These are phyloP conservation scores for Sugiyamaella novakii DNA, from an alignment of 1,139 yeast species.

Conservation along the genomic window DNA sequence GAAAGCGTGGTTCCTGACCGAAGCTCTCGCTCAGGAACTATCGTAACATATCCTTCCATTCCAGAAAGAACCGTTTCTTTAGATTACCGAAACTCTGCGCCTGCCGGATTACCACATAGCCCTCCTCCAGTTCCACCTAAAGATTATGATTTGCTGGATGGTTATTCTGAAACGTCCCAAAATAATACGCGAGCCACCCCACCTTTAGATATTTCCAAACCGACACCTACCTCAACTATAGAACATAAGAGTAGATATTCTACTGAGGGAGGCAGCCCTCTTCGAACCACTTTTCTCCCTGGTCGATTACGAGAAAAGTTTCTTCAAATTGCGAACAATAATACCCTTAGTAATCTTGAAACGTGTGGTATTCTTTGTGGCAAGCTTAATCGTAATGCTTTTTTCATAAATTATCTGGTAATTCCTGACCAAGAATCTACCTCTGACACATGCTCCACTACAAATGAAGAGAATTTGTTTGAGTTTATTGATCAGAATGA, in stretches of 20 bases:
- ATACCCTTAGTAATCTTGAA: constrained; percentile 54
- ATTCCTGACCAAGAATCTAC: constrained; percentile 64
- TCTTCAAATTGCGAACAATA: constrained; percentile 48
- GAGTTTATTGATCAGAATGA: constrained; percentile 55
- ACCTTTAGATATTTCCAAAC: neutral
- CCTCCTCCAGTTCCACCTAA: constrained; percentile 31
- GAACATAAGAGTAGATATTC: constrained; percentile 46
- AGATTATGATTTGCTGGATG: constrained; percentile 22
- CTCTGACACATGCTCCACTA: constrained; percentile 58
- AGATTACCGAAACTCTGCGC: constrained; percentile 3
- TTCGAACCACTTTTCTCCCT: constrained; percentile 56
- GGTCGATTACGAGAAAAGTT: constrained; percentile 46
- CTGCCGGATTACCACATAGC: constrained; percentile 7
- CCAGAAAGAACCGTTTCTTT: constrained; percentile 17
- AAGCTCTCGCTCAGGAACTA: neutral
- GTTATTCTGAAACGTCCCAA: neutral
- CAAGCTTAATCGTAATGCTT: constrained; percentile 56
- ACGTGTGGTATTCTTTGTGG: constrained; percentile 69
- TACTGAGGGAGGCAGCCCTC: constrained; percentile 56
- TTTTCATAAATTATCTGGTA: constrained; percentile 57
- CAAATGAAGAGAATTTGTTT: constrained; percentile 57
- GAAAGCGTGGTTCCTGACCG: constrained; percentile 10
- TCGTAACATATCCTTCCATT: constrained; percentile 22
- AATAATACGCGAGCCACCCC: neutral
- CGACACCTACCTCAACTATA: constrained; percentile 1